Conservation (phyloP, 2,329 filamentous ascomycete species). For the Diaporthe caulivora region DNA sequence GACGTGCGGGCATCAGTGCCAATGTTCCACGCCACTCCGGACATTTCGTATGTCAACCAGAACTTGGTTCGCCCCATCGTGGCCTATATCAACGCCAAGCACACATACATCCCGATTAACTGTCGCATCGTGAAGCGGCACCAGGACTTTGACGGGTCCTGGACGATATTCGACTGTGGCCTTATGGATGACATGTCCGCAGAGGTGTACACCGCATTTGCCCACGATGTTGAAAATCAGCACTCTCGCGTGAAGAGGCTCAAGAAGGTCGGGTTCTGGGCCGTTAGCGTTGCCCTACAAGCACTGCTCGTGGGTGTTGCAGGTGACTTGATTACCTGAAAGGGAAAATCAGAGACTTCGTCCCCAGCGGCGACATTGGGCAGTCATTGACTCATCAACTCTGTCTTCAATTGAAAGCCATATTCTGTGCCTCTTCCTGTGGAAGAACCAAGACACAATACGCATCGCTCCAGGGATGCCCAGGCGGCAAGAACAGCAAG, state of each 20-base stretch:
- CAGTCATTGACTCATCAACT: background rate
- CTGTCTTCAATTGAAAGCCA: background rate
- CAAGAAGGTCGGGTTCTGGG: slow-evolving; percentile 96
- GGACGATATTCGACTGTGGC: slow-evolving; percentile 94
- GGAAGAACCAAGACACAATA: background rate
- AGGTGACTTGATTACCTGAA: slow-evolving; percentile 72
- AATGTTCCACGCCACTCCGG: slow-evolving; percentile 79
- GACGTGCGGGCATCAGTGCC: slow-evolving; percentile 94
- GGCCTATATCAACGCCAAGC: slow-evolving; percentile 96
- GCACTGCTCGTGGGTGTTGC: slow-evolving; percentile 96
- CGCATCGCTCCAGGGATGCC: background rate
- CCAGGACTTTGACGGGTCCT: slow-evolving; percentile 92
- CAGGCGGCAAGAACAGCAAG: background rate
- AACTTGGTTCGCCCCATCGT: slow-evolving; percentile 95
- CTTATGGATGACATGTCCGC: slow-evolving; percentile 93
- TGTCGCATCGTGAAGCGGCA: slow-evolving; percentile 93
- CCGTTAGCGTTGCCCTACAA: slow-evolving; percentile 89
- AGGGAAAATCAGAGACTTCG: background rate
- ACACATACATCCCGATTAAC: slow-evolving; percentile 94
- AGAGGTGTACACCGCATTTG: slow-evolving; percentile 96
- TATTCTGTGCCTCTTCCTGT: background rate
- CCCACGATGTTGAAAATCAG: slow-evolving; percentile 89
- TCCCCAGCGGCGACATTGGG: background rate
- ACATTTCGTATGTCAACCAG: slow-evolving; percentile 96
- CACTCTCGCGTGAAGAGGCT: slow-evolving; percentile 87